Percentiles rank a stretch among this genome's conserved stretches.
Conservation (phyloP, 2,329 filamentous ascomycete species). For the Paecilomyces formosus region DNA sequence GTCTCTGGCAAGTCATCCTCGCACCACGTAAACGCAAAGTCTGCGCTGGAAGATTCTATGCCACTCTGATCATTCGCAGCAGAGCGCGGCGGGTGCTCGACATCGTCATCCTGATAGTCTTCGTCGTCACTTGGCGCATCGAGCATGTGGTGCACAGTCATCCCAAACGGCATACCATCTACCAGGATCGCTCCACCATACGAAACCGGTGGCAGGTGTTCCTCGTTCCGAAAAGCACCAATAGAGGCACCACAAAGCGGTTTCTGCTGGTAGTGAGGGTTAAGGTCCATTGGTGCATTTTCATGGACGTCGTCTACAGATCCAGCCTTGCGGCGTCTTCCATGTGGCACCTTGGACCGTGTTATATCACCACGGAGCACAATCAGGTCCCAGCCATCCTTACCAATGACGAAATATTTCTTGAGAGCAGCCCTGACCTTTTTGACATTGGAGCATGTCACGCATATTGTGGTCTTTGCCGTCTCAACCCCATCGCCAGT, state of each 20-base stretch:
- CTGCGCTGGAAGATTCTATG: constrained; percentile 16
- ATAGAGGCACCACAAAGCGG: constrained; percentile 87
- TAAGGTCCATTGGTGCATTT: constrained; percentile 37
- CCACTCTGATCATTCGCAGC: constrained; percentile 32
- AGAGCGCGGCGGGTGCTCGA: constrained; percentile 34
- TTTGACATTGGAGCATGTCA: constrained; percentile 53
- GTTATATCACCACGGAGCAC: constrained; percentile 53
- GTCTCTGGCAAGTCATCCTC: constrained; percentile 32
- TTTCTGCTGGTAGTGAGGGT: constrained; percentile 68
- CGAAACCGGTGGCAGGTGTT: constrained; percentile 82
- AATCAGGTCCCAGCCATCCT: constrained; percentile 51
- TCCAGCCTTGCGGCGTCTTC: constrained; percentile 29
- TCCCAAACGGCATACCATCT: constrained; percentile 77
- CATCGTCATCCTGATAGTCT: constrained; percentile 30
- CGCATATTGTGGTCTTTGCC: constrained; percentile 54
- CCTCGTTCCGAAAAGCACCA: constrained; percentile 76
- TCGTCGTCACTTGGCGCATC: constrained; percentile 57
- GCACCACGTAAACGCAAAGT: constrained; percentile 29
- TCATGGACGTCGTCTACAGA: constrained; percentile 17
- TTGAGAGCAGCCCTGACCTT: constrained; percentile 53
- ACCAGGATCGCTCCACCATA: constrained; percentile 83
- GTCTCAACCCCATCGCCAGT: constrained; percentile 51
- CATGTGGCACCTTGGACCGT: constrained; percentile 45
- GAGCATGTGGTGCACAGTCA: constrained; percentile 96
- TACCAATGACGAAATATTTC: constrained; percentile 51